phyloP scores from a whole-genome alignment of 352 stramenopile genomes.

The Phytophthora ohioensis region DNA sequence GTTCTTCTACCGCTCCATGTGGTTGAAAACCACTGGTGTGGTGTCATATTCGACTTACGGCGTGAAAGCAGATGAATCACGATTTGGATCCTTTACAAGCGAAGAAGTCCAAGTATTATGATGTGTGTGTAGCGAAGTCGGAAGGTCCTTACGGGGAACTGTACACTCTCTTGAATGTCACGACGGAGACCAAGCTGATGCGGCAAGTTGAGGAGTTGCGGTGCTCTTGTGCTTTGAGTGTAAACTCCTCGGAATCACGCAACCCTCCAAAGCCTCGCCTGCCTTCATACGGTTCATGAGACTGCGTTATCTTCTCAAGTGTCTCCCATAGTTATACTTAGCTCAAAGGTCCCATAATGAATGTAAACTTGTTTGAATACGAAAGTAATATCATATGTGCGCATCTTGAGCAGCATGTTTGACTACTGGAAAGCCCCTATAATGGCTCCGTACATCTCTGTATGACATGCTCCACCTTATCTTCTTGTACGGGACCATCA shows the following conservation, averaged over 20 bases:
- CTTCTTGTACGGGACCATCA: no score
- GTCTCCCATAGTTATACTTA: not conserved
- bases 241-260: not conserved
- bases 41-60: not conserved
- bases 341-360: not conserved
- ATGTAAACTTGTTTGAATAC: not conserved
- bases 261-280: not conserved
- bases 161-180: not conserved
- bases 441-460: no score
- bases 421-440: no score
- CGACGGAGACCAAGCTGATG: not conserved
- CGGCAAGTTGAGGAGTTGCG: slow-evolving; percentile 4
- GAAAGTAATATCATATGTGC: not conserved
- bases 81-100: slow-evolving; percentile 16
- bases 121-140: not conserved
- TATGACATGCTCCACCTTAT: no score
- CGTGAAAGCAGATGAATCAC: slow-evolving; percentile 1
- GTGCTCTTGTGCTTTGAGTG: slow-evolving; percentile 15
- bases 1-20: slow-evolving; percentile 5
- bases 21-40: slow-evolving; percentile 9
- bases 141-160: not conserved
- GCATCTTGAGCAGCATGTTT: no score
- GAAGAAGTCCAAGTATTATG: slow-evolving; percentile 21
- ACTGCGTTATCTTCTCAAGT: slow-evolving; percentile 9
- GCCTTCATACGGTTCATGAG: not conserved